phyloP scores from a whole-genome alignment of 148 eudicot species.

The Vaccinium myrtillus region DNA sequence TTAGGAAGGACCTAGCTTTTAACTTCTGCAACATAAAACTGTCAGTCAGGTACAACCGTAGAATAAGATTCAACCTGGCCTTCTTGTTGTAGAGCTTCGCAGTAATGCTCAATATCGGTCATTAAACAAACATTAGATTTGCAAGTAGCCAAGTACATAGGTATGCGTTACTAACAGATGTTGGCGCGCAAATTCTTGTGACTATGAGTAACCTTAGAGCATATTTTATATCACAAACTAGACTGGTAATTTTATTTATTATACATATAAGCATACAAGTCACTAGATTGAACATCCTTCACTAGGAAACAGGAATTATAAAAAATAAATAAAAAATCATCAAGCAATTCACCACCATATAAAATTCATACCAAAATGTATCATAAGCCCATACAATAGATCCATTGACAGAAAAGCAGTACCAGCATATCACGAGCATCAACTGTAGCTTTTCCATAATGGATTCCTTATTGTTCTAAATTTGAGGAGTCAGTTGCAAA shows the following conservation, averaged over 20 bases:
- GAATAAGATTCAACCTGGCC: not conserved
- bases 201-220: not conserved
- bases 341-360: not conserved
- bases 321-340: not conserved
- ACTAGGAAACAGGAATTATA: not conserved
- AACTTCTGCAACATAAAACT: conserved; percentile 51
- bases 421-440: not conserved
- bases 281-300: not conserved
- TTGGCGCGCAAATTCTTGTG: not conserved
- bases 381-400: not conserved
- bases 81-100: not conserved
- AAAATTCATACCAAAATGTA: not conserved
- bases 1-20: conserved; percentile 78
- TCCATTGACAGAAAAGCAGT: not conserved
- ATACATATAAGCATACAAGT: not conserved
- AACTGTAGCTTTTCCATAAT: not conserved
- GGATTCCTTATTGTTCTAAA: not conserved
- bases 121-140: not conserved
- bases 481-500: not conserved
- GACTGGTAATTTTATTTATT: not conserved
- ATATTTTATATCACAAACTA: not conserved
- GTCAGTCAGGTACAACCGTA: conserved; percentile 4
- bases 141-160: not conserved
- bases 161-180: not conserved
- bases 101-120: not conserved